phyloP scores from a whole-genome alignment of 768 basidiomycete species.

The Boletus sp. region DNA sequence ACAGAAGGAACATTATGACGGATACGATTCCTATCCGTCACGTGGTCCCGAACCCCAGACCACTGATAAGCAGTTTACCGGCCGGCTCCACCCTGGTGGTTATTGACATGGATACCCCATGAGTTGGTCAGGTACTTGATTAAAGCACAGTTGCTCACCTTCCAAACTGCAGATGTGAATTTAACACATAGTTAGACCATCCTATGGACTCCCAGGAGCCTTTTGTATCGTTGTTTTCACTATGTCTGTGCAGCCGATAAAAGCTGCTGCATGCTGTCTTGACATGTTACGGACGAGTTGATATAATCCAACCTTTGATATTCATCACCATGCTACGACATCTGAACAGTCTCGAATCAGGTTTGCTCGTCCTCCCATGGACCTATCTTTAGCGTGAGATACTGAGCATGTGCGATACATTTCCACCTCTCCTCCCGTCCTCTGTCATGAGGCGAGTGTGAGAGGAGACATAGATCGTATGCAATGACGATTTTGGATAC shows the following conservation, averaged over 20 bases:
- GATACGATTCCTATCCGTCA: slow-evolving; percentile 22
- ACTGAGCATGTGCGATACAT: slow-evolving; percentile 21
- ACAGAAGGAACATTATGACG: slow-evolving; percentile 42
- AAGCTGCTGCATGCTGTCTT: neutral
- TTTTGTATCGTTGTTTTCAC: neutral
- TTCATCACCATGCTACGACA: neutral
- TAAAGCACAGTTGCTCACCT: neutral
- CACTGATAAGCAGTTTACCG: slow-evolving; percentile 29
- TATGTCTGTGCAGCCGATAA: neutral
- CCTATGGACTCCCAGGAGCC: slow-evolving; percentile 7
- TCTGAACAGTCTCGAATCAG: neutral
- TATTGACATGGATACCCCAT: slow-evolving; percentile 19
- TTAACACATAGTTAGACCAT: neutral
- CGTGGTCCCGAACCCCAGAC: slow-evolving; percentile 32
- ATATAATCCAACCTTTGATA: neutral
- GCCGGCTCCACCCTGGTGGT: slow-evolving; percentile 46
- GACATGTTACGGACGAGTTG: neutral
- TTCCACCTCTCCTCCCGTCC: slow-evolving; percentile 24
- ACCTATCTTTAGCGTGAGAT: slow-evolving; percentile 23
- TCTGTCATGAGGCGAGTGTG: slow-evolving; percentile 19
- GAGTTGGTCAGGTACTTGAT: neutral
- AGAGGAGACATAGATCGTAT: slow-evolving; percentile 17
- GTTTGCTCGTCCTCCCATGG: slow-evolving; percentile 28
- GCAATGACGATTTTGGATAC: slow-evolving; percentile 3
- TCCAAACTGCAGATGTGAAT: neutral